A percentile compares a stretch with the other conserved stretches of the same genome.
phyloP scores from a whole-genome alignment of 1,284 basidiomycete species.

The Pyrrhoderma noxium region DNA sequence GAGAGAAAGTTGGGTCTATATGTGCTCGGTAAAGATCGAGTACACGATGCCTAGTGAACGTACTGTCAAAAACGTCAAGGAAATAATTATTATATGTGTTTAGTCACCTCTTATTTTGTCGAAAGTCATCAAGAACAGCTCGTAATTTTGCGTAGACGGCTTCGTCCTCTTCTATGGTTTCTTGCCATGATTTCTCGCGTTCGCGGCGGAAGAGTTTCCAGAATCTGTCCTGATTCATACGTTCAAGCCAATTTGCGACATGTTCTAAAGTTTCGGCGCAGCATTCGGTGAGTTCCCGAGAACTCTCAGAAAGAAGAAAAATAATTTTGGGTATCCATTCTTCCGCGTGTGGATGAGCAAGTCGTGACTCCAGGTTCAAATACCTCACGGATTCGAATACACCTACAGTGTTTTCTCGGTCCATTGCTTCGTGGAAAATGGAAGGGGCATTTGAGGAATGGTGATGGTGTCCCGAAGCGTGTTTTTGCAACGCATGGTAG shows the following conservation, averaged over 20 bases:
- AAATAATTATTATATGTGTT: neutral
- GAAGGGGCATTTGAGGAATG: neutral
- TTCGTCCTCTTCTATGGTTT: constrained; percentile 6
- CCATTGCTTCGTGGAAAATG: constrained; percentile 8
- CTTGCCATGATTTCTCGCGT: neutral
- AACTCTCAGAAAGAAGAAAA: constrained; percentile 48
- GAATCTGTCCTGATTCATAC: constrained; percentile 32
- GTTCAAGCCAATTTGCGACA: constrained; percentile 46
- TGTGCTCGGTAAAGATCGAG: constrained; percentile 63
- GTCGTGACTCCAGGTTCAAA: constrained; percentile 61
- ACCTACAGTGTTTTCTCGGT: constrained; percentile 58
- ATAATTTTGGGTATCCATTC: constrained; percentile 45
- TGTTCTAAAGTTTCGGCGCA: constrained; percentile 41
- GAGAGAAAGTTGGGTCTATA: constrained; percentile 42
- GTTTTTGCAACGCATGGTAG: constrained; percentile 2
- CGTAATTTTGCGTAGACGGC: neutral
- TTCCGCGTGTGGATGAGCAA: constrained; percentile 47
- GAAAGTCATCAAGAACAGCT: constrained; percentile 6
- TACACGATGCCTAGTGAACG: constrained; percentile 49
- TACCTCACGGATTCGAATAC: constrained; percentile 78
- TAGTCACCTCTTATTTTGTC: constrained; percentile 6
- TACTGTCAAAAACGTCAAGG: constrained; percentile 15
- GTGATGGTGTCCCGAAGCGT: constrained; percentile 2
- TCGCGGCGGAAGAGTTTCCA: constrained; percentile 60
- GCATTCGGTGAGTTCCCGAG: constrained; percentile 47